Conservation (phyloP, 495 filamentous ascomycete species). For the Cudoniella acicularis region DNA sequence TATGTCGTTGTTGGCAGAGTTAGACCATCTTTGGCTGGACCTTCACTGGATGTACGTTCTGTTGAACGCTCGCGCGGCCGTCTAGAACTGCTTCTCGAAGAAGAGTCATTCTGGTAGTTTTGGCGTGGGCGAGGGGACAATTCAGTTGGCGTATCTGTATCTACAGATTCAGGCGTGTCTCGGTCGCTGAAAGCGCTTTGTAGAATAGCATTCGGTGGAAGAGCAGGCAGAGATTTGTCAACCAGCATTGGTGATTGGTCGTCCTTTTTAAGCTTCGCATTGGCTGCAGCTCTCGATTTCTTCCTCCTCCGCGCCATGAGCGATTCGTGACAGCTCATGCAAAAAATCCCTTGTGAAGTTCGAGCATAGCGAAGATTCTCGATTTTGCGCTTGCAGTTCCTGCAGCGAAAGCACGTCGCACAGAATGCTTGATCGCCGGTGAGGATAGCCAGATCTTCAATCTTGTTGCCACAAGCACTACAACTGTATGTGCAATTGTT, state of each 20-base stretch:
- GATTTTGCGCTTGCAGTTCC: constrained; percentile 98
- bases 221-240: constrained; percentile 91
- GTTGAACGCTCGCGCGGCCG: constrained; percentile 41
- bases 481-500: constrained; percentile 99
- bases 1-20: constrained; percentile 74
- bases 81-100: constrained; percentile 46
- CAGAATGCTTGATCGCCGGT: constrained; percentile 99
- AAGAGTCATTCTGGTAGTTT: constrained; percentile 43
- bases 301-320: constrained; percentile 94
- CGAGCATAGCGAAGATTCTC: constrained; percentile 97
- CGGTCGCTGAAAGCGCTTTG: constrained; percentile 56
- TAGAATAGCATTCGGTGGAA: constrained; percentile 72
- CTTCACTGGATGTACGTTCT: constrained; percentile 37
- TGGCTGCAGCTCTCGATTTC: constrained; percentile 63
- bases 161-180: constrained; percentile 66
- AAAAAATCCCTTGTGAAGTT: constrained; percentile 98
- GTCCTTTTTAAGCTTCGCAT: constrained; percentile 57
- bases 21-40: constrained; percentile 49
- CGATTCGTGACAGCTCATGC: constrained; percentile 99
- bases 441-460: constrained; percentile 95
- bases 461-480: constrained; percentile 95
- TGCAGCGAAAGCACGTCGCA: constrained; percentile 92
- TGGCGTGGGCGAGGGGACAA: constrained; percentile 61
- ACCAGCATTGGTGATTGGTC: constrained; percentile 63
- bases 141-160: constrained; percentile 64